Evolutionary conservation across 2,329 filamentous ascomycete genomes (phyloP).

Genomic region (Aureobasidium uvarum): DNA sequence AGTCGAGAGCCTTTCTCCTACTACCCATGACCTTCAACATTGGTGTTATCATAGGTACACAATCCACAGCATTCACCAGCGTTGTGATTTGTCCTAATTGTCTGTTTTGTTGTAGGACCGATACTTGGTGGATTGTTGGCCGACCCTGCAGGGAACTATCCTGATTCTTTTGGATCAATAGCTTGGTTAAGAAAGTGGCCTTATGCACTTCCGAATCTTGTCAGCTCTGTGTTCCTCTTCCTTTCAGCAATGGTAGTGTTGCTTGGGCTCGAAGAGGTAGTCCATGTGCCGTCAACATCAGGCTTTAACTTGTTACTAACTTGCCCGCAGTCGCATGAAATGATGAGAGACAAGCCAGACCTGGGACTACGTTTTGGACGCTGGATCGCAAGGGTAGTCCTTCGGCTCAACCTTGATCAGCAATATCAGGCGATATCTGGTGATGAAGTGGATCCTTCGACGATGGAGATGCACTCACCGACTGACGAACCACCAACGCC

Average conservation of each 20-base stretch:
- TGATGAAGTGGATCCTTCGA: conserved; percentile 27
- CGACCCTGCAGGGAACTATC: conserved; percentile 62
- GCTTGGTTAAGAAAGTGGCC: conserved; percentile 65
- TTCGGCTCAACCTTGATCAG: conserved; percentile 33
- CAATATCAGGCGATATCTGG: conserved; percentile 36
- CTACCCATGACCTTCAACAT: conserved; percentile 68
- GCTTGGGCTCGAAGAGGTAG: conserved; percentile 63
- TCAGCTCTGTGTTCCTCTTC: conserved; percentile 62
- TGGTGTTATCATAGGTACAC: conserved; percentile 45
- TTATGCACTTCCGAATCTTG: conserved; percentile 67
- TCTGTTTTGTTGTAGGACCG: conserved; percentile 32
- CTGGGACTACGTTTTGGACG: conserved; percentile 42
- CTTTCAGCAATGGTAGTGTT: conserved; percentile 56
- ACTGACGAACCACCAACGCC: conserved; percentile 31
- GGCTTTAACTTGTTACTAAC: conserved; percentile 3
- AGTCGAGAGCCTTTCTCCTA: conserved; percentile 57
- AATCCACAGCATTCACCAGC: background rate
- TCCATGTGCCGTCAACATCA: background rate
- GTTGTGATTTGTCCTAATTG: background rate
- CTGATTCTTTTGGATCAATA: conserved; percentile 58
- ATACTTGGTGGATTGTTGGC: conserved; percentile 66
- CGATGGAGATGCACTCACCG: conserved; percentile 36
- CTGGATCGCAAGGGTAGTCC: conserved; percentile 40
- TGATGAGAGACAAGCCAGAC: conserved; percentile 44
- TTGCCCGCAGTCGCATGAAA: conserved; percentile 40